These are phyloP conservation scores for Solanum arcanum DNA, from an alignment of 257 asterid genomes.

Conservation along the genomic window DNA sequence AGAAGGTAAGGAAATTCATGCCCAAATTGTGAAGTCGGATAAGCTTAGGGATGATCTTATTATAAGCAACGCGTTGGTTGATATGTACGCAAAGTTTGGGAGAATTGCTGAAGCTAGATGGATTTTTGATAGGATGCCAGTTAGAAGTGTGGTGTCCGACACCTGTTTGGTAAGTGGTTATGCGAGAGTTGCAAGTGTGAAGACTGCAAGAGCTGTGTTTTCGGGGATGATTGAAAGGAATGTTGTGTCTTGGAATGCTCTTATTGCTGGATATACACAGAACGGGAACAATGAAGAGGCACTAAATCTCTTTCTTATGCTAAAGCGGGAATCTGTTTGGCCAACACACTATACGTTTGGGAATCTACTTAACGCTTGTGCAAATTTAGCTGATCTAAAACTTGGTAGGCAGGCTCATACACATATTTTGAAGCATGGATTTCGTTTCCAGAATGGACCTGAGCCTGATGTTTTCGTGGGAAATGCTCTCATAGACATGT, in stretches of 20 bases:
- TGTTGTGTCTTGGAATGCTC: conserved; percentile 9
- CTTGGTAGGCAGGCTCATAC: conserved; percentile 9
- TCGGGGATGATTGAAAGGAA: conserved; percentile 5
- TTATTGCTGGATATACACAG: conserved; percentile 7
- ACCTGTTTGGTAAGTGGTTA: conserved; percentile 6
- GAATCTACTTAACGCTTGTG: conserved; percentile 1
- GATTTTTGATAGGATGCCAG: conserved; percentile 4
- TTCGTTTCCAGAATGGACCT: conserved; percentile 1
- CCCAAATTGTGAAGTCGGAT: background rate
- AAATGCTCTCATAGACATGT: conserved; percentile 6
- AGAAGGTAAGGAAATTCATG: conserved; percentile 3
- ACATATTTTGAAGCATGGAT: conserved; percentile 8
- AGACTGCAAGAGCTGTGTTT: conserved; percentile 1
- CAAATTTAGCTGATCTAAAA: conserved; percentile 2
- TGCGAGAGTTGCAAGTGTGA: conserved; percentile 5
- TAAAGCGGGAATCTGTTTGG: conserved; percentile 3
- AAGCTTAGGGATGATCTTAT: conserved; percentile 3
- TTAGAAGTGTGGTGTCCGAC: conserved; percentile 2
- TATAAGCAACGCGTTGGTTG: background rate
- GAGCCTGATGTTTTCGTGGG: conserved; percentile 7
- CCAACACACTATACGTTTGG: conserved; percentile 10
- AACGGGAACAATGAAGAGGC: conserved; percentile 8
- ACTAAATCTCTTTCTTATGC: conserved; percentile 1
- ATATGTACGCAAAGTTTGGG: conserved; percentile 4
- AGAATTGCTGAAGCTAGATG: background rate